Evolutionary conservation across 176 grass and related monocot species (phyloP).

Genomic region (Lolium multiflorum): DNA sequence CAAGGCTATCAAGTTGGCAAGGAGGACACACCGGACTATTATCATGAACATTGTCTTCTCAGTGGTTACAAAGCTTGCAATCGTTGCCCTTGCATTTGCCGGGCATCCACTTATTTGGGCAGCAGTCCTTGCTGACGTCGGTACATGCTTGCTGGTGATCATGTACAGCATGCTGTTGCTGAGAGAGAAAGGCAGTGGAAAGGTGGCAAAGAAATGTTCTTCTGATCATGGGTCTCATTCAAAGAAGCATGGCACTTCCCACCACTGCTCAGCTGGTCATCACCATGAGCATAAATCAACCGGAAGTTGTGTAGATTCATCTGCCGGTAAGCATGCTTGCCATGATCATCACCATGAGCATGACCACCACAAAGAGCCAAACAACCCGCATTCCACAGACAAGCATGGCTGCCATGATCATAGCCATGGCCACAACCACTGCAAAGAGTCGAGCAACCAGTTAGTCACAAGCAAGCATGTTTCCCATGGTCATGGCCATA

Average conservation of each 20-base stretch:
- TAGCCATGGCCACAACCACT: slow-evolving; percentile 33
- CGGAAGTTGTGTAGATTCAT: slow-evolving; percentile 37
- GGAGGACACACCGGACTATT: slow-evolving; percentile 73
- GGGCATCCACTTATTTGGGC: slow-evolving; percentile 93
- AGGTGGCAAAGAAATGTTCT: slow-evolving; percentile 59
- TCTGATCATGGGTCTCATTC: slow-evolving; percentile 47
- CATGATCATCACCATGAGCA: slow-evolving; percentile 50
- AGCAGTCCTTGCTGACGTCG: slow-evolving; percentile 95
- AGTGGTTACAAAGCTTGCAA: slow-evolving; percentile 68
- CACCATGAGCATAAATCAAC: slow-evolving; percentile 33
- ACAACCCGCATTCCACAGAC: slow-evolving; percentile 5
- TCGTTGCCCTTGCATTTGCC: slow-evolving; percentile 67
- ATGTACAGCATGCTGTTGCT: slow-evolving; percentile 92
- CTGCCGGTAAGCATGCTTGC: slow-evolving; percentile 35
- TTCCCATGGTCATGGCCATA: slow-evolving; percentile 45
- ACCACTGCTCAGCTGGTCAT: slow-evolving; percentile 43
- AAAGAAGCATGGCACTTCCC: slow-evolving; percentile 40
- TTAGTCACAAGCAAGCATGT: slow-evolving; percentile 21
- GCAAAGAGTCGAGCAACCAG: slow-evolving; percentile 39
- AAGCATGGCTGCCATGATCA: slow-evolving; percentile 50
- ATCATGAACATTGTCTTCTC: slow-evolving; percentile 84
- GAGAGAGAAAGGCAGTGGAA: slow-evolving; percentile 50
- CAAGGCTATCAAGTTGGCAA: slow-evolving; percentile 67
- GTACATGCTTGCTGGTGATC: slow-evolving; percentile 95
- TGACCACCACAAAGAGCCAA: slow-evolving; percentile 36